These are phyloP conservation scores for Apiotrichum sp. DNA, from an alignment of 1,284 basidiomycete genomes.

Conservation along the genomic window DNA sequence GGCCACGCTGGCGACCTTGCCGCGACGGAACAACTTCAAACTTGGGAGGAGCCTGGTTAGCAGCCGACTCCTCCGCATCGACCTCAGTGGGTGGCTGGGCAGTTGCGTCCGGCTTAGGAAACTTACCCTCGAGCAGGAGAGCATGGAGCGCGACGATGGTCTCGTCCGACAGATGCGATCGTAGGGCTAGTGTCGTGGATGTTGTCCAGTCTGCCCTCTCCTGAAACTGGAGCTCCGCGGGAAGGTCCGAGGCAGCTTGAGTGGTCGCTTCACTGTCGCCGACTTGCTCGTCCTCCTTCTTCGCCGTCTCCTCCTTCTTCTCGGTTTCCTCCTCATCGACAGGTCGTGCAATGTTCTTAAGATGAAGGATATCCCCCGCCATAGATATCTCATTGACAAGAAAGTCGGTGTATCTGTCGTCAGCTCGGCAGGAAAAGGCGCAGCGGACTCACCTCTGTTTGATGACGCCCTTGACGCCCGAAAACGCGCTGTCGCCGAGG, in stretches of 20 bases:
- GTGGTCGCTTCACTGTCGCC: neutral
- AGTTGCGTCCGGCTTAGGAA: constrained; percentile 41
- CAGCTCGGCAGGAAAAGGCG: neutral
- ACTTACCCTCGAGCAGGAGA: constrained; percentile 71
- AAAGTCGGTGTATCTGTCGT: constrained; percentile 82
- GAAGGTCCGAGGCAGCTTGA: constrained; percentile 6
- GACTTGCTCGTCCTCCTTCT: constrained; percentile 2
- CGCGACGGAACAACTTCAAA: too few relatives aligned
- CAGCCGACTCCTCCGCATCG: too few relatives aligned
- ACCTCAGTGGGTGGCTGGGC: too few relatives aligned
- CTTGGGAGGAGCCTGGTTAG: too few relatives aligned
- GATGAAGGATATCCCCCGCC: constrained; percentile 67
- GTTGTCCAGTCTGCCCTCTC: constrained; percentile 58
- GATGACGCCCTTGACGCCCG: constrained; percentile 75
- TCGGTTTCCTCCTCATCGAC: constrained; percentile 45
- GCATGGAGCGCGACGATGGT: constrained; percentile 60
- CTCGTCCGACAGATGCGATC: constrained; percentile 59
- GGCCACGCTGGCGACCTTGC: neutral
- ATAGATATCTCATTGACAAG: constrained; percentile 81
- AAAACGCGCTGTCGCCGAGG: constrained; percentile 60
- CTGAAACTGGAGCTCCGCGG: constrained; percentile 27
- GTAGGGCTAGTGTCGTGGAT: constrained; percentile 55
- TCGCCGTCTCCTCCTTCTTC: neutral
- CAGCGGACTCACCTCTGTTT: constrained; percentile 69
- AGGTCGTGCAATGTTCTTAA: constrained; percentile 64